Evolutionary conservation across 768 basidiomycete species (phyloP).

Genomic region (Hericium rajendrae): DNA sequence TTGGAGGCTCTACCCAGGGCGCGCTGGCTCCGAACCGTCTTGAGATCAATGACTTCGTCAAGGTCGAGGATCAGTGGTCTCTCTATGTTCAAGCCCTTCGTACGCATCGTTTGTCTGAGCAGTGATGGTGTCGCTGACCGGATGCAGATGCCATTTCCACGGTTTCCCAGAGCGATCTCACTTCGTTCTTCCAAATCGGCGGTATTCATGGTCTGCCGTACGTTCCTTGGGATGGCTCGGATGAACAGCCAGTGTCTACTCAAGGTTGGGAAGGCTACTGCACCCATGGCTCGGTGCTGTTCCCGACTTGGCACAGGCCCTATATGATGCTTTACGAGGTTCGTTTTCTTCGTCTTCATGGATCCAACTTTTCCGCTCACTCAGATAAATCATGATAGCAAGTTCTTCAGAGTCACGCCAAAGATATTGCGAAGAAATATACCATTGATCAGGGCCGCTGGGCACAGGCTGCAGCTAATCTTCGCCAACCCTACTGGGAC

Average conservation of each 20-base stretch:
- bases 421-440: slow-evolving; percentile 33
- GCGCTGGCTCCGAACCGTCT: slow-evolving; percentile 9
- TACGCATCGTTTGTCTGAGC: slow-evolving; percentile 17
- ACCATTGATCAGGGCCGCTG: slow-evolving; percentile 16
- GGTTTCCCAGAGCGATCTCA: slow-evolving; percentile 21
- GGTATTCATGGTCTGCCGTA: slow-evolving; percentile 47
- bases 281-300: slow-evolving; percentile 42
- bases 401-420: slow-evolving; percentile 33
- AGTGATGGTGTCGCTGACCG: not conserved
- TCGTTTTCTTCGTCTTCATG: not conserved
- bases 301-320: slow-evolving; percentile 49
- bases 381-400: slow-evolving; percentile 26
- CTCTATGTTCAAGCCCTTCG: slow-evolving; percentile 42
- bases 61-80: slow-evolving; percentile 36
- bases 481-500: slow-evolving; percentile 42
- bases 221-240: slow-evolving; percentile 33
- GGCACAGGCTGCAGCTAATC: slow-evolving; percentile 24
- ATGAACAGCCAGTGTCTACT: slow-evolving; percentile 17
- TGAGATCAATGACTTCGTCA: slow-evolving; percentile 19
- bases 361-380: not conserved
- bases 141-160: slow-evolving; percentile 23
- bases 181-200: slow-evolving; percentile 35
- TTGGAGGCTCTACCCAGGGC: slow-evolving; percentile 3
- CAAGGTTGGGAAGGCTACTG: slow-evolving; percentile 39
- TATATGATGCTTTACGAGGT: slow-evolving; percentile 45